Conservation (phyloP, 129 eudicot genomes). For the Sambucus nigra region DNA sequence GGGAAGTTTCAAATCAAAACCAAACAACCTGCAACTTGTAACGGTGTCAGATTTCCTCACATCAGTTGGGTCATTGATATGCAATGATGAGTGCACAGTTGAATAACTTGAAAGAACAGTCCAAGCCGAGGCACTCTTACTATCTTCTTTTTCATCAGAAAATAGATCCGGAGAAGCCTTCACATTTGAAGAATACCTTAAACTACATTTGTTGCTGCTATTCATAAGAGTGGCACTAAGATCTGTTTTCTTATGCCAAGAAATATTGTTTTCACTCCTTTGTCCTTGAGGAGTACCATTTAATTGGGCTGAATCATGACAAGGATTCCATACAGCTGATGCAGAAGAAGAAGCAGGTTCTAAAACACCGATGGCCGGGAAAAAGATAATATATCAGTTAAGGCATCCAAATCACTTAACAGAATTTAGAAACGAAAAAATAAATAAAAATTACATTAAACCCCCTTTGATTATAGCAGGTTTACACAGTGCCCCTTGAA, state of each 20-base stretch:
- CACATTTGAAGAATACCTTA: constrained; percentile 22
- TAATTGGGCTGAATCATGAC: constrained; percentile 35
- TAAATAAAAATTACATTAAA: too few species aligned
- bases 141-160: not conserved
- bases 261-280: constrained; percentile 19
- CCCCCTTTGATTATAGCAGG: too few species aligned
- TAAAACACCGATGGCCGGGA: constrained; percentile 14
- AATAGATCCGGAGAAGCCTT: constrained; percentile 21
- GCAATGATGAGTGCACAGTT: not conserved
- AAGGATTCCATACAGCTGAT: constrained; percentile 38
- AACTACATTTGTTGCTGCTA: constrained; percentile 15
- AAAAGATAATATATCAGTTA: not conserved
- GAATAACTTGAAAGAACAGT: not conserved
- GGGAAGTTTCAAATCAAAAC: constrained; percentile 51
- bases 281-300: constrained; percentile 39
- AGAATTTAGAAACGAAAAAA: too few species aligned
- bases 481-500: too few species aligned
- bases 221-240: constrained; percentile 9
- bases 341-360: constrained; percentile 39
- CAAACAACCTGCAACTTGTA: constrained; percentile 65
- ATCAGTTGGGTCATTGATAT: constrained; percentile 15
- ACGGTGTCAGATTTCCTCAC: constrained; percentile 33
- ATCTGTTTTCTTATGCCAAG: constrained; percentile 32
- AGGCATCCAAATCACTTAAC: not conserved
- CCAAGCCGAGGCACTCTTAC: constrained; percentile 2